Evolutionary conservation across 1,284 basidiomycete species (phyloP), one percentile per base, ranked within the genome.

Genomic region (Microbotryum intermedium): DNA sequence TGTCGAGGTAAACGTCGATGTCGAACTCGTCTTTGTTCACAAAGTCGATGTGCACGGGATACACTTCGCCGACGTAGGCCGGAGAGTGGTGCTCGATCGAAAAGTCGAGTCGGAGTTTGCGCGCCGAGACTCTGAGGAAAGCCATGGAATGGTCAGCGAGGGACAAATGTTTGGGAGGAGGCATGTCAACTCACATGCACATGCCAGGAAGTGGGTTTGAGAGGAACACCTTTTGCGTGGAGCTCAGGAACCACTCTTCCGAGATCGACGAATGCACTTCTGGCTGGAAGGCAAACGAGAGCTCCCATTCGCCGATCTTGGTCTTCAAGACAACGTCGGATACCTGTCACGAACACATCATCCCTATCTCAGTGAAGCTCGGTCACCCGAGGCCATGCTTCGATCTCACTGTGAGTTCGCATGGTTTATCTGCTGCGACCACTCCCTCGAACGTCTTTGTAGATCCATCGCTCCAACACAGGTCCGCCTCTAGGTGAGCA

Each of bases 61-160:
- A 86, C 44, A 81, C 78, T 72, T 93, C 90, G 60, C 85, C 83
- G 26, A 91, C 74, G 72, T 85, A 88, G 0, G 88, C 88, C 0
- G 85, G 84, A 0, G 79, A 73, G 1, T 79, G 73, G 64, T 90
- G 83, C 2, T 76, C 73, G 45, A 90, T 69, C 0, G 77, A 75
- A 6, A 88, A 74, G 6, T 76, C 65, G 1, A 92, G 68, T 0
- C 74, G 75, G 66, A 88, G 86, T 0, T 83, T 79, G 26, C 81
- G 81, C 64, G 84, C 79, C 46, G 78, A 80, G 56, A 92, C 80
- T 23, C 87, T 88, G 59, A 1, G 21, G 7, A 18, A 34, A 43
- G 34, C 13, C 9, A n/a, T 6, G 48, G n/a, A n/a, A n/a, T 11
- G 4, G 8, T 43, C 20, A 47, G 55, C 11, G 13, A 23, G 48